Base-by-base conservation (phyloP, 2,329 filamentous ascomycete species). In the Beauveria caledonica region DNA sequence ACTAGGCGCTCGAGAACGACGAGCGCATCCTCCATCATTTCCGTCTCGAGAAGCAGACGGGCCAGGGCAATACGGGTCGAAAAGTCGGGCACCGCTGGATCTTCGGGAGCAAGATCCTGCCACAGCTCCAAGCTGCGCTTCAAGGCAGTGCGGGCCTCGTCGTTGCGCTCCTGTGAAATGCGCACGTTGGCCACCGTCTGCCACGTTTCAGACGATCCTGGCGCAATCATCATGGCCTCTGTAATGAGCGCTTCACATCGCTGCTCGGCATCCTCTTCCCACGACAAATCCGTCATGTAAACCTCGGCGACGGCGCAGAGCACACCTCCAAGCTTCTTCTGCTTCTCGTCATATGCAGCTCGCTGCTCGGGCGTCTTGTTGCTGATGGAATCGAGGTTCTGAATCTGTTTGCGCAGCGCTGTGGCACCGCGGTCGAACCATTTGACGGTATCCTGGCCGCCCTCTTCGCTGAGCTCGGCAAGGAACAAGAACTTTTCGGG, bases 201-300 rank as follows among this genome's bases (percentile, higher is more conserved):
- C 77, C 96, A 86, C n/a, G 92, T 89, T 75, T 97, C 93, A 4
- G 92, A 84, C 60, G 85, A 87, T 60, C 87, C 83, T 4, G 93
- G 92, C 62, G 89, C 89, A 63, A 95, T 84, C 67, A 96, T 78
- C 60, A 94, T 86, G 27, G 94, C 94, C 77, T 99, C 92, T 6
- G 92, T 96, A 64, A 97, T 85, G 62, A 96, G 85, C 5, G 84
- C 78, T 75, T 99, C 93, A 77, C 95, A 99, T 66, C 87, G 84
- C 65, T 83, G 78, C 77, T 99, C 94, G 5, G 93, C 94, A 70
- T 97, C 92, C 57, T 86, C 85, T 74, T 97, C 92, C 90, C 84
- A 94, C 68, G 89, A 94, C 67, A 97, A 77, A 77, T 99, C 94
- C 11, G 94, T 99, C 94, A 99, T 99, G 79, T 97, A 99, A 54